Conservation (phyloP, 2,329 filamentous ascomycete species). For the Exophiala aquamarina region DNA sequence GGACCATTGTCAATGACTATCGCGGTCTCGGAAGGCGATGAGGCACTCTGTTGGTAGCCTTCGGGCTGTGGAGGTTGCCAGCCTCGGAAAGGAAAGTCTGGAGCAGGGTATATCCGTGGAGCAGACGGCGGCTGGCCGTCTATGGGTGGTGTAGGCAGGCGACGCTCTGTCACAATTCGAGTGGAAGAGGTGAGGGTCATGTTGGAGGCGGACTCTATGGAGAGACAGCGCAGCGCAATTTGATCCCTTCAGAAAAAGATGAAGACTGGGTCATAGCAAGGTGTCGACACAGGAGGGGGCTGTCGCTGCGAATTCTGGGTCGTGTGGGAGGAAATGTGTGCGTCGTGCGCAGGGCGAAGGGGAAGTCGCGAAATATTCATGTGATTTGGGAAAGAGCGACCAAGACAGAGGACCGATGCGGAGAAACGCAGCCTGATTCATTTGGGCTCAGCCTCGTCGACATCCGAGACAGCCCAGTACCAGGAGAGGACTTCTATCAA, state of each 20-base stretch:
- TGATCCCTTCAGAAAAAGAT: neutral
- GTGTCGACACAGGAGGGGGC: no score
- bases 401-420: neutral
- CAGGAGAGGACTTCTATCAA: no score
- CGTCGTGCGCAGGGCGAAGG: no score
- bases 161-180: slow-evolving; percentile 38
- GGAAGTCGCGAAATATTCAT: neutral
- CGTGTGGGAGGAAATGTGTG: no score
- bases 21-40: slow-evolving; percentile 61
- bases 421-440: no score
- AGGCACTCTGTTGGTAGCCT: slow-evolving; percentile 68
- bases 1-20: slow-evolving; percentile 98
- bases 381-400: neutral
- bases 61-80: slow-evolving; percentile 61
- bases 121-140: slow-evolving; percentile 54
- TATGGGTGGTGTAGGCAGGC: slow-evolving; percentile 43
- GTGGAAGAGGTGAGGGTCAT: slow-evolving; percentile 47
- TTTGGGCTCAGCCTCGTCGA: no score
- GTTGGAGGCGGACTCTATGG: slow-evolving; percentile 12
- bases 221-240: neutral
- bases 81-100: slow-evolving; percentile 62
- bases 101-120: slow-evolving; percentile 54
- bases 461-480: no score
- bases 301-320: no score
- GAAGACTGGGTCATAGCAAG: neutral